Evolutionary conservation across 176 grass and related monocot genomes (phyloP).

Genomic region (Elaeis guineensis): DNA sequence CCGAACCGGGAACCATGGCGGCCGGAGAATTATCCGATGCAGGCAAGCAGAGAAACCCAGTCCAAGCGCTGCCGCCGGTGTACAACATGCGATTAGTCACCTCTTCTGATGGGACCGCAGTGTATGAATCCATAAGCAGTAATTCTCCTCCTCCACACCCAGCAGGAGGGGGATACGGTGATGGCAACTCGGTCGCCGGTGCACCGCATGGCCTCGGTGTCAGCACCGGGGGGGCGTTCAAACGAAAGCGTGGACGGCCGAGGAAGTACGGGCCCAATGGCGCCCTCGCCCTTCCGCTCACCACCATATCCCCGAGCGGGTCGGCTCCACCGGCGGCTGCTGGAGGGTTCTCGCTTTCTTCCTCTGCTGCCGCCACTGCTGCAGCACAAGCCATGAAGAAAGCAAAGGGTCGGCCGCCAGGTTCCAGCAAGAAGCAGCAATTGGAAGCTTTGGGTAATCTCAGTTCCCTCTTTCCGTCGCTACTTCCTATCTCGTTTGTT

Average conservation of each 20-base stretch:
- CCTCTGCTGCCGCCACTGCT: constrained; percentile 7
- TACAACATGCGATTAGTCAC: constrained; percentile 69
- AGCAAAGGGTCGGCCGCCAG: constrained; percentile 50
- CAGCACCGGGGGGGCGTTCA: constrained; percentile 42
- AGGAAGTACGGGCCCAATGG: constrained; percentile 85
- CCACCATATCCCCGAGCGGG: no score
- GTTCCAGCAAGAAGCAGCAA: constrained; percentile 86
- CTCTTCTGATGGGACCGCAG: constrained; percentile 68
- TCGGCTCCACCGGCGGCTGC: no score
- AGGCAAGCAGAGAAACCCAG: constrained; percentile 44
- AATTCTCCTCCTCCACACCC: constrained; percentile 30
- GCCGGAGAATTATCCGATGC: constrained; percentile 63
- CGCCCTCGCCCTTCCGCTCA: constrained; percentile 9
- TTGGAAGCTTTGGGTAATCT: constrained; percentile 47
- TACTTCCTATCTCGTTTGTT: neutral
- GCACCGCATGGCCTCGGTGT: constrained; percentile 17
- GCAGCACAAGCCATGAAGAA: constrained; percentile 46
- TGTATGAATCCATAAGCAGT: constrained; percentile 56
- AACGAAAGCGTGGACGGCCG: constrained; percentile 86
- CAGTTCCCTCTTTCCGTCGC: constrained; percentile 1
- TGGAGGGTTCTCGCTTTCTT: constrained; percentile 24
- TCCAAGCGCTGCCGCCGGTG: constrained; percentile 41
- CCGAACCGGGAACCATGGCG: constrained; percentile 65
- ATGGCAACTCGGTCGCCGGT: constrained; percentile 21
- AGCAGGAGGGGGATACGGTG: constrained; percentile 31